Evolutionary conservation across 164 flowering plant genomes (phyloP).

Genomic region (Warburgia ugandensis): DNA sequence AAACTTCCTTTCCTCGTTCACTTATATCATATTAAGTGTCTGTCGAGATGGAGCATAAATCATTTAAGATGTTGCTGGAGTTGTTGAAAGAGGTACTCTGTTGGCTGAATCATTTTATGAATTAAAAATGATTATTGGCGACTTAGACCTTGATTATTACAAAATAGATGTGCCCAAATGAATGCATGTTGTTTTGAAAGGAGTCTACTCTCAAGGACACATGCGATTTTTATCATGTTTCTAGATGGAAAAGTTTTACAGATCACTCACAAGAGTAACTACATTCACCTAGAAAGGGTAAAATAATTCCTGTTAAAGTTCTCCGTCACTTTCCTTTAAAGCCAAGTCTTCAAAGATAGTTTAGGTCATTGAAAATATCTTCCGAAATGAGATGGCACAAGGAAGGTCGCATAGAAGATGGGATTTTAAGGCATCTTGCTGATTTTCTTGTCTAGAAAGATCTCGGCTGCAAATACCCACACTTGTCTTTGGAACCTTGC

Average conservation of each 20-base stretch:
- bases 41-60: neutral
- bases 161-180: too few relatives aligned
- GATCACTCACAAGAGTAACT: too few relatives aligned
- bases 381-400: slow-evolving; percentile 2
- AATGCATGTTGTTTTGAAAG: slow-evolving; percentile 5
- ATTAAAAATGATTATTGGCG: neutral
- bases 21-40: neutral
- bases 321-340: slow-evolving; percentile 1
- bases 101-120: neutral
- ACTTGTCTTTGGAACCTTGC: too few relatives aligned
- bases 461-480: too few relatives aligned
- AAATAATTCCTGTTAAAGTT: neutral
- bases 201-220: neutral
- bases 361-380: neutral
- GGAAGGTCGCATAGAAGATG: neutral
- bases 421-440: slow-evolving; percentile 6
- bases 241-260: neutral
- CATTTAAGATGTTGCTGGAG: neutral
- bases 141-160: neutral
- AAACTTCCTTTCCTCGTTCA: neutral
- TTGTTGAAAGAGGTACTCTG: neutral
- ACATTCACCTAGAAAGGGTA: neutral
- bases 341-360: slow-evolving; percentile 5
- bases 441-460: slow-evolving; percentile 1
- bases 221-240: neutral